phyloP scores from a whole-genome alignment of 1,284 basidiomycete species.

The Fomitopsis betulina region DNA sequence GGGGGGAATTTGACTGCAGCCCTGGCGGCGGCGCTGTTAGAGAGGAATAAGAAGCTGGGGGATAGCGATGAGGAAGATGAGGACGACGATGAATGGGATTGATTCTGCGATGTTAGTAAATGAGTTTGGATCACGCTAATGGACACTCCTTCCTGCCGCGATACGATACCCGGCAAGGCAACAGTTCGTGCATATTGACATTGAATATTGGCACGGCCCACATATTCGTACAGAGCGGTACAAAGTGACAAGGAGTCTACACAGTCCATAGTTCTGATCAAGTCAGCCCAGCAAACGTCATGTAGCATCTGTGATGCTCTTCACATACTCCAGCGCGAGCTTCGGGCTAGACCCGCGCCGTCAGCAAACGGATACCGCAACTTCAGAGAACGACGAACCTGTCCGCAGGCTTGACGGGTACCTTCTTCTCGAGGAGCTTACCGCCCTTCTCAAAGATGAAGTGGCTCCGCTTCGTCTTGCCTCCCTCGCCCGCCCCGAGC shows the following conservation, averaged over 20 bases:
- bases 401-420: slow-evolving; percentile 81
- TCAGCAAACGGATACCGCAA: background rate
- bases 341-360: slow-evolving; percentile 26
- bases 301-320: slow-evolving; percentile 12
- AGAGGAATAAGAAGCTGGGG: slow-evolving; percentile 87
- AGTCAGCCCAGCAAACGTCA: background rate
- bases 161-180: no score
- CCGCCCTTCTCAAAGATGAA: slow-evolving; percentile 90
- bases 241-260: background rate
- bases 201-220: background rate
- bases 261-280: background rate
- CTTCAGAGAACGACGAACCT: slow-evolving; percentile 43
- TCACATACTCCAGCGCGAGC: slow-evolving; percentile 40
- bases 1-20: slow-evolving; percentile 60
- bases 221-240: background rate
- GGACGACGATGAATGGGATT: slow-evolving; percentile 87
- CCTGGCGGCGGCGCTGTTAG: slow-evolving; percentile 61
- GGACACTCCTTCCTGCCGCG: no score
- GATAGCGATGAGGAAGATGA: slow-evolving; percentile 91
- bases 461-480: slow-evolving; percentile 84
- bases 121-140: background rate
- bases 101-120: background rate
- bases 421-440: slow-evolving; percentile 75
- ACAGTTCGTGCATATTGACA: no score
- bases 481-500: slow-evolving; percentile 79